Base-by-base conservation (phyloP, 2,329 filamentous ascomycete species). In the Lanzia echinophila region DNA sequence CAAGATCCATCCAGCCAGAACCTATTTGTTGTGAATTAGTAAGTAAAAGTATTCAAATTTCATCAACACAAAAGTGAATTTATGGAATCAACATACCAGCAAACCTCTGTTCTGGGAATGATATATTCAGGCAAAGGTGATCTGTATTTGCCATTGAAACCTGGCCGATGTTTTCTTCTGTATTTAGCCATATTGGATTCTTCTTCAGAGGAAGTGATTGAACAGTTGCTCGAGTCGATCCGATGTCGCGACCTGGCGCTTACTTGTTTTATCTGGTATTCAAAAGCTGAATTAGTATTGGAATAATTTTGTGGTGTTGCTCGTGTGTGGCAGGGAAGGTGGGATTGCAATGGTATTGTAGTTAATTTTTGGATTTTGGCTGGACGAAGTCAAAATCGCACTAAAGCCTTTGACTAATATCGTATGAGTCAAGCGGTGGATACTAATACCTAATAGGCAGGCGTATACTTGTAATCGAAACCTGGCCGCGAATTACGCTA, bases 1-100 rank as follows among this genome's bases (percentile, higher is more conserved):
- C 64, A 66, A 3, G 39, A 47, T 41, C 57, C 58, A 24, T 54
- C 54, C 1, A 56, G 57, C 51, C 60, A 61, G 19, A 52, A 58
- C 50, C 61, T 60, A 19, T 28, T 28, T 28, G n/a, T n/a, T n/a
- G n/a, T n/a, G n/a, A 13, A 33, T 39, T 4, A 13, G 15, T 50
- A 32, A 54, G 50, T 17, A 11, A 13, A 38, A 38, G 2, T 3
- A n/a, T 17, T n/a, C n/a, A n/a, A n/a, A n/a, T n/a, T n/a, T 34
- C 20, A 1, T 12, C 10, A 43, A 24, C n/a, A 11, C 28, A 2
- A 7, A 2, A 15, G 45, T 6, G 41, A 42, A 8, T 6, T n/a
- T 4, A 42, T 1, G 2, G 13, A 7, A 3, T n/a, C 17, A 6
- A 47, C 33, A 28, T 53, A 65, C 62, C 59, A 64, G 51, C 63